A percentile compares a stretch with the other conserved stretches of the same genome.
Conservation (phyloP, 164 flowering plant species). For the Vitis labrusca region DNA sequence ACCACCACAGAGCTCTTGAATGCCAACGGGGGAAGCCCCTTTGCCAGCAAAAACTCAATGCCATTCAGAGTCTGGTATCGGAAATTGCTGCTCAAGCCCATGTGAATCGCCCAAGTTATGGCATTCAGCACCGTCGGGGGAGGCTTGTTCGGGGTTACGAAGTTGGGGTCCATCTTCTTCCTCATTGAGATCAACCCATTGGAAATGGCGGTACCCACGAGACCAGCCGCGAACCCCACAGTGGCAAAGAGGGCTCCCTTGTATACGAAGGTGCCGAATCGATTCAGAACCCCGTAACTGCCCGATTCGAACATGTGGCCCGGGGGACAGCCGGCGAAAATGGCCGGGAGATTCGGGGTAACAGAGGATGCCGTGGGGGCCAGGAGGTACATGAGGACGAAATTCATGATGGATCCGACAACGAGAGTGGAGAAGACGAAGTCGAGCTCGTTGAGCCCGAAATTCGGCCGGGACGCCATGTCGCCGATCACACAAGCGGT, state of each 20-base stretch:
- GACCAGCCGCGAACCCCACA: constrained; percentile 88
- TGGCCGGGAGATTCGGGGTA: constrained; percentile 35
- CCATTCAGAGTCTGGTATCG: constrained; percentile 93
- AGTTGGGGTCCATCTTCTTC: constrained; percentile 89
- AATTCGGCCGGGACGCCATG: constrained; percentile 97
- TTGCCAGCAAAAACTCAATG: constrained; percentile 69
- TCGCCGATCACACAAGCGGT: constrained; percentile 77
- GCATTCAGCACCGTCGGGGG: constrained; percentile 87
- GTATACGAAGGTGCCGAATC: constrained; percentile 81
- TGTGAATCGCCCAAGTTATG: constrained; percentile 80
- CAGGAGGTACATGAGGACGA: constrained; percentile 79
- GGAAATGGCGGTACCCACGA: constrained; percentile 84
- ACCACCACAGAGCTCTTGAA: constrained; percentile 75
- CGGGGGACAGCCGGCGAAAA: constrained; percentile 69
- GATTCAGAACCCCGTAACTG: constrained; percentile 35
- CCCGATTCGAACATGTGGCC: constrained; percentile 97
- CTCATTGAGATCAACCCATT: constrained; percentile 74
- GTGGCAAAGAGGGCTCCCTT: constrained; percentile 84
- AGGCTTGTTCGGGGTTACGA: constrained; percentile 83
- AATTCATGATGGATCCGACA: constrained; percentile 84
- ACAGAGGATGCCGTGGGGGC: constrained; percentile 59
- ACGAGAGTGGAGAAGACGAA: constrained; percentile 93
- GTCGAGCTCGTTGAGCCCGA: constrained; percentile 91
- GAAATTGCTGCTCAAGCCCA: constrained; percentile 88
- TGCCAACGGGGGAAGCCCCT: constrained; percentile 50